A percentile compares a stretch with the other conserved stretches of the same genome.
Conservation (phyloP, 805 yeast species). For the Allodekkera sacchari region DNA sequence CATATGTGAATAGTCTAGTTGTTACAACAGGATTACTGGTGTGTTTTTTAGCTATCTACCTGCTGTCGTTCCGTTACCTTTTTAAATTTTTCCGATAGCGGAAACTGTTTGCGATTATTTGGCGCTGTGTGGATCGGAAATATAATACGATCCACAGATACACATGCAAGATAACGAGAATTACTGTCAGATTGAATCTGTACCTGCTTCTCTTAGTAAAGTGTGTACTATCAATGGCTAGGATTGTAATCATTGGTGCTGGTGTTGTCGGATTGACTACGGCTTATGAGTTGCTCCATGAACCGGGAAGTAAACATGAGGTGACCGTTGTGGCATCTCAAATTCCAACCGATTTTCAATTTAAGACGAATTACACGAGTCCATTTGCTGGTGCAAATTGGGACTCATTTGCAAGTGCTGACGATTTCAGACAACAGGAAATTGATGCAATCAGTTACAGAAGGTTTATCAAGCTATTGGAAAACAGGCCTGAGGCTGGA, state of each 20-base stretch:
- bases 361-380: constrained; percentile 41
- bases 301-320: constrained; percentile 24
- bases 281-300: constrained; percentile 33
- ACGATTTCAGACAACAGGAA: constrained; percentile 24
- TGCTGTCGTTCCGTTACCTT: too few relatives aligned
- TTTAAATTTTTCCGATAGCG: too few relatives aligned
- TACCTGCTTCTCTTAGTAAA: too few relatives aligned
- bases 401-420: constrained; percentile 48
- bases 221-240: constrained; percentile 10
- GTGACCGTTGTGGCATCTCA: constrained; percentile 36
- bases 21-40: too few relatives aligned
- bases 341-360: constrained; percentile 49
- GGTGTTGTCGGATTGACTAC: constrained; percentile 52
- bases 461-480: constrained; percentile 37
- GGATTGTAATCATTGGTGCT: constrained; percentile 26
- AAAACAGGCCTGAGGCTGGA: constrained; percentile 42
- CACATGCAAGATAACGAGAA: too few relatives aligned
- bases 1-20: too few relatives aligned
- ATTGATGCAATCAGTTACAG: constrained; percentile 42
- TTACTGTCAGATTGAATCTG: too few relatives aligned
- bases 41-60: too few relatives aligned
- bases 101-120: too few relatives aligned
- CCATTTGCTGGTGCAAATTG: constrained; percentile 73
- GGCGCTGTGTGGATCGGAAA: too few relatives aligned
- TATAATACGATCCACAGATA: too few relatives aligned